Evolutionary conservation across 495 filamentous ascomycete species (phyloP), one percentile per base, ranked within the genome.

Genomic region (Lasiosphaeria hispida): DNA sequence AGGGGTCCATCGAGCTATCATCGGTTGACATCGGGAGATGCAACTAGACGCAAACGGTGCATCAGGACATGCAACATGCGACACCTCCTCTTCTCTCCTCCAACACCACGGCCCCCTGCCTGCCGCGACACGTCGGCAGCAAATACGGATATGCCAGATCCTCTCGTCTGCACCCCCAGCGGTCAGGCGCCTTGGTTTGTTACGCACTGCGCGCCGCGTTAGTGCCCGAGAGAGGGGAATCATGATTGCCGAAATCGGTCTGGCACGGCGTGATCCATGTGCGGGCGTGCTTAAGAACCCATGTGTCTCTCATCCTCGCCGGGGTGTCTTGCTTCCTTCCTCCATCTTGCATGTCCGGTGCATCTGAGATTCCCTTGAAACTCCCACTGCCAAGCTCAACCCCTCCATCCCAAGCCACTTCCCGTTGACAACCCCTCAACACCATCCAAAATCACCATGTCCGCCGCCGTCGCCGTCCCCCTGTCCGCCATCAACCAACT

Each of bases 401-500:
- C 7, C 33, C 38, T 8, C 52, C 40, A 44, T 9, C 33, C 19
- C 30, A 30, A 18, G 23, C 23, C 6, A 10, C 45, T 15, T 7
- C 19, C n/a, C 17, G 43, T 14, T 53, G 47, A 42, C 45, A 15
- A 39, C 39, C 10, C n/a, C 34, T 23, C 15, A 13, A 5, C n/a
- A 10, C 39, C n/a, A 38, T 4, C 40, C 44, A 63, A 17, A 36
- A 69, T 15, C 48, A 68, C 36, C 42, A 73, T 73, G 71, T 65
- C 71, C 55, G 60, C 71, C 40, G 64, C 66, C 50, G 69, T 72
- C 60, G 66, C 66, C 34, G 65, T 68, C 43, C 66, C 69, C 38
- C 54, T 72, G 30, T 65, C 60, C 49, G 45, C 65, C 52, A 63
- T 61, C 58, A 61, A 61, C 48, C 64, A 70, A 62, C 63, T 75